phyloP scores from a whole-genome alignment of 345 rosid species.

The Lepidium didymum region DNA sequence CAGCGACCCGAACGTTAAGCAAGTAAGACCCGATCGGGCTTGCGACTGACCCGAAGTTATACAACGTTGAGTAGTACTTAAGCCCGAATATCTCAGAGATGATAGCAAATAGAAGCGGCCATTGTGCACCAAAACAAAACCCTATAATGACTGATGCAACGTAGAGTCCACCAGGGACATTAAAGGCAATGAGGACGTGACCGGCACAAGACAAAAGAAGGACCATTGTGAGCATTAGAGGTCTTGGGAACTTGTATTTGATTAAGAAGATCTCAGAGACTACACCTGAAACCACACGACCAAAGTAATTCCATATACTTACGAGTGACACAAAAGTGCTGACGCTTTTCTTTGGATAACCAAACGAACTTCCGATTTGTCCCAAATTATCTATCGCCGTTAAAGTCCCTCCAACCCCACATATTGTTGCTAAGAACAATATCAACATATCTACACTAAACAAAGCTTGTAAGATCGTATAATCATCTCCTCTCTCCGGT shows the following conservation, averaged over 20 bases:
- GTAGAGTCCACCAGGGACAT: conserved; percentile 42
- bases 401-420: conserved; percentile 44
- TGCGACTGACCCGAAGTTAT: conserved; percentile 36
- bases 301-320: conserved; percentile 54
- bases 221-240: conserved; percentile 34
- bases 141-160: conserved; percentile 45
- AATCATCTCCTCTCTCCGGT: conserved; percentile 52
- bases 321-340: conserved; percentile 46
- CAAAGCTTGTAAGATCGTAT: conserved; percentile 46
- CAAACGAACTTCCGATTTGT: conserved; percentile 37
- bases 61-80: conserved; percentile 44
- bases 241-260: conserved; percentile 42
- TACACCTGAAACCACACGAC: conserved; percentile 42
- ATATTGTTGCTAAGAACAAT: conserved; percentile 37
- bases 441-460: conserved; percentile 51
- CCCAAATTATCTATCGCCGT: conserved; percentile 43
- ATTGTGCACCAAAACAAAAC: conserved; percentile 46
- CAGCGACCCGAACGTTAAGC: conserved; percentile 40
- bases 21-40: conserved; percentile 47
- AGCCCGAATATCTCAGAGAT: conserved; percentile 53
- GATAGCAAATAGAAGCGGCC: conserved; percentile 42
- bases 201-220: conserved; percentile 38
- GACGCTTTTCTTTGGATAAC: conserved; percentile 35
- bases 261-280: conserved; percentile 38
- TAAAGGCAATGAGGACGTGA: conserved; percentile 41